Evolutionary conservation across 495 filamentous ascomycete species (phyloP).

Genomic region (Penicilliopsis zonata): DNA sequence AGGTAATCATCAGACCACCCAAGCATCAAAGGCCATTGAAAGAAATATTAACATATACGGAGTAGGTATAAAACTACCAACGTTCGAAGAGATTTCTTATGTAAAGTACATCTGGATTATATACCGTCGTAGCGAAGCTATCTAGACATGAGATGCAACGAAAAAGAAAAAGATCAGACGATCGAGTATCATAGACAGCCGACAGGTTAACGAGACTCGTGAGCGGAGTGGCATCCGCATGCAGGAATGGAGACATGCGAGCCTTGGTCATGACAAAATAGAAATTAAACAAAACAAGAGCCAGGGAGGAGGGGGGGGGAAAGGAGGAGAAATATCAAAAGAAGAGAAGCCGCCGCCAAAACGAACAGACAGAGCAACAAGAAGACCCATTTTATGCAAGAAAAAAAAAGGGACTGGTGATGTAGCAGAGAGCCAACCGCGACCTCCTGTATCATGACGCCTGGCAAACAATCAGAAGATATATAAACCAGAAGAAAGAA

Average conservation of each 20-base stretch:
- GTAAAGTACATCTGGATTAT: too few species aligned
- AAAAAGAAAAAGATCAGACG: slow-evolving; percentile 2
- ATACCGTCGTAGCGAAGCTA: too few species aligned
- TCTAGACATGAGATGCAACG: neutral
- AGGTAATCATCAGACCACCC: slow-evolving; percentile 14
- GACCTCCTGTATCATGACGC: slow-evolving; percentile 19
- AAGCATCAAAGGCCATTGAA: neutral
- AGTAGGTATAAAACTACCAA: too few species aligned
- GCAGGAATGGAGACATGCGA: too few species aligned
- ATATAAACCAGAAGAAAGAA: neutral
- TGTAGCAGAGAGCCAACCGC: slow-evolving; percentile 10
- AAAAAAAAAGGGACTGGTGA: slow-evolving; percentile 12
- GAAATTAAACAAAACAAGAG: too few species aligned
- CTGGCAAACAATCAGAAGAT: slow-evolving; percentile 7
- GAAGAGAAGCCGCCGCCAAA: slow-evolving; percentile 10
- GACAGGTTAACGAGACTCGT: neutral
- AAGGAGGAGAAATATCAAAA: too few species aligned
- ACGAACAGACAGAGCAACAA: slow-evolving; percentile 9
- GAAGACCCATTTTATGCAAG: slow-evolving; percentile 19
- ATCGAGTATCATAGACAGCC: slow-evolving; percentile 5
- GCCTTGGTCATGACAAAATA: too few species aligned
- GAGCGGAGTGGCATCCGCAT: slow-evolving; percentile 29
- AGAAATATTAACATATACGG: too few species aligned
- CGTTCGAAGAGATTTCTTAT: too few species aligned
- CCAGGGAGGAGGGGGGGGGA: too few species aligned